Percentiles rank a stretch among this genome's conserved stretches.
Conservation (phyloP, 2,329 filamentous ascomycete species). For the Fusarium setosum region DNA sequence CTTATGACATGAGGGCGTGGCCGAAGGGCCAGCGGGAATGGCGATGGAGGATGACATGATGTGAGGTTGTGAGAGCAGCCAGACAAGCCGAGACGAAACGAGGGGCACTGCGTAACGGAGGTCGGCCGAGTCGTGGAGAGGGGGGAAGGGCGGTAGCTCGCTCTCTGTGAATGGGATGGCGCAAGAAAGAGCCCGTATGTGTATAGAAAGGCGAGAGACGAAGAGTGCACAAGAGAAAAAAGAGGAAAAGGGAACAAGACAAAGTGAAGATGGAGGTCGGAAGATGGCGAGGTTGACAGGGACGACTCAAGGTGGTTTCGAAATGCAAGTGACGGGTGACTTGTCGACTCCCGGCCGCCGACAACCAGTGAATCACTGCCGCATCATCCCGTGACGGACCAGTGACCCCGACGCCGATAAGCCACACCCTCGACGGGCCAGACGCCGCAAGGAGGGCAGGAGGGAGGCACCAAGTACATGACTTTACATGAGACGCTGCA, state of each 20-base stretch:
- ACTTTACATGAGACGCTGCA: slow-evolving; percentile 16
- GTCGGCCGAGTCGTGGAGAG: slow-evolving; percentile 23
- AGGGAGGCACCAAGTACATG: slow-evolving; percentile 16
- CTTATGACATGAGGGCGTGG: slow-evolving; percentile 55
- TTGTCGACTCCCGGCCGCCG: slow-evolving; percentile 36
- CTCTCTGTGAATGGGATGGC: slow-evolving; percentile 31
- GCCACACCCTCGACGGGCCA: slow-evolving; percentile 33
- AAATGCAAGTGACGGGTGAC: slow-evolving; percentile 38
- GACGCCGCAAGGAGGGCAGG: background rate
- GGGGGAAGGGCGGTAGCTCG: slow-evolving; percentile 10
- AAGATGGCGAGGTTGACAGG: slow-evolving; percentile 24
- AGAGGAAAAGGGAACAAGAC: slow-evolving; percentile 4
- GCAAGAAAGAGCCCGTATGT: slow-evolving; percentile 30
- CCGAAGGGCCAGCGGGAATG: slow-evolving; percentile 65
- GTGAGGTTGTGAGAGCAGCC: slow-evolving; percentile 13
- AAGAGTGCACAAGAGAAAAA: slow-evolving; percentile 7
- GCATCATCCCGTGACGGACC: slow-evolving; percentile 45
- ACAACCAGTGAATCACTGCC: slow-evolving; percentile 45
- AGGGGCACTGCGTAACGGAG: slow-evolving; percentile 30
- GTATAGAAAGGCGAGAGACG: slow-evolving; percentile 7
- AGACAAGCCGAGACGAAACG: slow-evolving; percentile 26
- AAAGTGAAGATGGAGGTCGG: slow-evolving; percentile 26
- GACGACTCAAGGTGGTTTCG: slow-evolving; percentile 32
- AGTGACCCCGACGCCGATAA: slow-evolving; percentile 42
- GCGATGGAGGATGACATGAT: slow-evolving; percentile 76